These are phyloP conservation scores for Melastoma candidum DNA, from an alignment of 441 rosid species.

Conservation along the genomic window DNA sequence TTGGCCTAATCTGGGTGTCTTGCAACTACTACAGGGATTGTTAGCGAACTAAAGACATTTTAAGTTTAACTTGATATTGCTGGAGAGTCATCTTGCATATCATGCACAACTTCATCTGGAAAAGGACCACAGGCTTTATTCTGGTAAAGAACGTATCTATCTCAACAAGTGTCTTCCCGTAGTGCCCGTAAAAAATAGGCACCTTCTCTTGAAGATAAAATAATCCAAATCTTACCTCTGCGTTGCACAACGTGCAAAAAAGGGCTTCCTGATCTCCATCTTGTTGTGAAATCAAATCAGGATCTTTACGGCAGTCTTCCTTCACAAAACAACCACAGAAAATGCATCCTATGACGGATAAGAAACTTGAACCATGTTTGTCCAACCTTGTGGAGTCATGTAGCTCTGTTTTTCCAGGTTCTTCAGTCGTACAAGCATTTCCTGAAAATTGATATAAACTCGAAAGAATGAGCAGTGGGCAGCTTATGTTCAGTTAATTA, in stretches of 20 bases:
- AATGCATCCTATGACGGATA: slow-evolving; percentile 40
- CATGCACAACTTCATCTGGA: too few relatives aligned
- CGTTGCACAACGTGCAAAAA: slow-evolving; percentile 90
- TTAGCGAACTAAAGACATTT: too few relatives aligned
- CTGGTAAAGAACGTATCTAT: too few relatives aligned
- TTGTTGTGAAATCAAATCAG: slow-evolving; percentile 31
- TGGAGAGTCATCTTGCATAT: too few relatives aligned
- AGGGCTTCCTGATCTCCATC: slow-evolving; percentile 58
- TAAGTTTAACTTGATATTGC: too few relatives aligned
- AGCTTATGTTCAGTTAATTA: background rate
- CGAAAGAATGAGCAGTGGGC: background rate
- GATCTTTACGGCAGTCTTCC: slow-evolving; percentile 72
- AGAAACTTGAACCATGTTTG: slow-evolving; percentile 36
- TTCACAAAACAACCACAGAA: slow-evolving; percentile 54
- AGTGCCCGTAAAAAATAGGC: too few relatives aligned
- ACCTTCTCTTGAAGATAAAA: background rate
- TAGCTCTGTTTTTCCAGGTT: slow-evolving; percentile 34
- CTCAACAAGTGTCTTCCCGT: too few relatives aligned
- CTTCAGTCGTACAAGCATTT: slow-evolving; percentile 41
- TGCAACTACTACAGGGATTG: too few relatives aligned
- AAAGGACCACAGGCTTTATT: too few relatives aligned
- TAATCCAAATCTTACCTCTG: slow-evolving; percentile 41
- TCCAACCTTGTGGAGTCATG: slow-evolving; percentile 31
- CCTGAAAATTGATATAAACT: slow-evolving; percentile 20
- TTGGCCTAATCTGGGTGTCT: too few relatives aligned